phyloP scores from a whole-genome alignment of 257 asterid species.

The Lithospermum erythrorhizon region DNA sequence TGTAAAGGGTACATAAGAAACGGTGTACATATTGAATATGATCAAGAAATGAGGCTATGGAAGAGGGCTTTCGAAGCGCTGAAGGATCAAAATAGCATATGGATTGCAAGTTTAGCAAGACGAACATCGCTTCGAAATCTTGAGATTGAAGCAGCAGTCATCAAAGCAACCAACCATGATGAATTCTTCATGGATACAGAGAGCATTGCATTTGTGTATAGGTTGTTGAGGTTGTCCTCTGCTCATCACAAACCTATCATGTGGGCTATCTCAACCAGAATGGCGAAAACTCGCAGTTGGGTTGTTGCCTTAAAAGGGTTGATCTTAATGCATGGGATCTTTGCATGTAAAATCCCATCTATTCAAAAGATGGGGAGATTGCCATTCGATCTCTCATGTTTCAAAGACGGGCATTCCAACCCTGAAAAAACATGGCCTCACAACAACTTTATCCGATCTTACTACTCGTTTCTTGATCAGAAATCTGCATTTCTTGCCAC shows the following conservation, averaged over 20 bases:
- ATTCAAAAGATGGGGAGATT: conserved; percentile 49
- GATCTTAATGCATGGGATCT: conserved; percentile 54
- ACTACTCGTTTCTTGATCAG: conserved; percentile 63
- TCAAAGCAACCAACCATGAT: conserved; percentile 69
- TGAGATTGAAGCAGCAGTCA: conserved; percentile 61
- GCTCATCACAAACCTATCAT: conserved; percentile 51
- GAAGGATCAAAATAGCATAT: not conserved
- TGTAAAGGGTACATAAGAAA: too few relatives aligned
- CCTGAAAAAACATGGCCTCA: conserved; percentile 37
- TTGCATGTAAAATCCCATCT: conserved; percentile 29
- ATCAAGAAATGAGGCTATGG: not conserved
- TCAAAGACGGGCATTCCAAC: conserved; percentile 33
- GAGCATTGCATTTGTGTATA: conserved; percentile 1
- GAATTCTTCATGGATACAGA: conserved; percentile 31
- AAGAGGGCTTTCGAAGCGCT: not conserved
- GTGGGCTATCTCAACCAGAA: conserved; percentile 50
- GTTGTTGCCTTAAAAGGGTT: conserved; percentile 64
- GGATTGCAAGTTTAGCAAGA: conserved; percentile 4
- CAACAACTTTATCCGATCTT: conserved; percentile 50
- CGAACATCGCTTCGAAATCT: conserved; percentile 63
- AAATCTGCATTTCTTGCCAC: conserved; percentile 38
- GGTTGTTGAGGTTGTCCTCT: conserved; percentile 37
- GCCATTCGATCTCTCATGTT: conserved; percentile 71
- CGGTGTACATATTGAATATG: not conserved
- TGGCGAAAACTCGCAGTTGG: conserved; percentile 50